phyloP scores from a whole-genome alignment of 2,329 filamentous ascomycete genomes.

The Fusarium sp. region DNA sequence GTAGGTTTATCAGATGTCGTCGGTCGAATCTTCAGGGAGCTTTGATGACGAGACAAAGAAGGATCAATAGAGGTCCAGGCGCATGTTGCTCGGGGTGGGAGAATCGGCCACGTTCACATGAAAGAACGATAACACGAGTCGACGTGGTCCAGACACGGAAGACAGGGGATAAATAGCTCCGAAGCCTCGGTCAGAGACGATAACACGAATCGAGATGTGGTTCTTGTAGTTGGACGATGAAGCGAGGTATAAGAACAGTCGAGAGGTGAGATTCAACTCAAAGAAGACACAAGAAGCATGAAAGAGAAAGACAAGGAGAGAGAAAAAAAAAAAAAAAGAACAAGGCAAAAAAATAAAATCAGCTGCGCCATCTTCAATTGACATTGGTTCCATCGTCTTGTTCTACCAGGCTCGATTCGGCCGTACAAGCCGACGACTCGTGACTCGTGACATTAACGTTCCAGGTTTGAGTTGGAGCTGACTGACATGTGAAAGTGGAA shows the following conservation, averaged over 20 bases:
- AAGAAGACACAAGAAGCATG: not conserved
- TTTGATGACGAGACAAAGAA: slow-evolving; percentile 18
- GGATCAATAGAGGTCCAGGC: slow-evolving; percentile 18
- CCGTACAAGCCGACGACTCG: slow-evolving; percentile 38
- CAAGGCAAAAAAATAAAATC: not conserved
- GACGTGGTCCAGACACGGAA: not conserved
- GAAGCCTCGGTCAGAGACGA: slow-evolving; percentile 31
- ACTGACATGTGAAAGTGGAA: slow-evolving; percentile 45
- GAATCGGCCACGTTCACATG: slow-evolving; percentile 41
- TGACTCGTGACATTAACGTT: slow-evolving; percentile 37
- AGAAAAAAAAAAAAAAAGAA: not conserved
- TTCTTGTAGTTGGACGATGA: not conserved
- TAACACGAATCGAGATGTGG: slow-evolving; percentile 14
- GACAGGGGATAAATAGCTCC: not conserved
- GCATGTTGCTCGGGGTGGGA: slow-evolving; percentile 35
- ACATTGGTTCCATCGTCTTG: not conserved
- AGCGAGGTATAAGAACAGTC: not conserved
- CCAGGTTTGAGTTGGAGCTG: not conserved
- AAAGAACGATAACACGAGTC: slow-evolving; percentile 29
- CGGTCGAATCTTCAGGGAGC: not conserved
- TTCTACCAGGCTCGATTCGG: slow-evolving; percentile 31
- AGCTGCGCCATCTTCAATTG: slow-evolving; percentile 3
- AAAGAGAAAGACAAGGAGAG: not conserved
- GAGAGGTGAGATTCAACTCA: not conserved
- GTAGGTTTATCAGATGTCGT: not conserved